Evolutionary conservation across 139 green algal genomes (phyloP).

Genomic region (Micractinium conductrix): DNA sequence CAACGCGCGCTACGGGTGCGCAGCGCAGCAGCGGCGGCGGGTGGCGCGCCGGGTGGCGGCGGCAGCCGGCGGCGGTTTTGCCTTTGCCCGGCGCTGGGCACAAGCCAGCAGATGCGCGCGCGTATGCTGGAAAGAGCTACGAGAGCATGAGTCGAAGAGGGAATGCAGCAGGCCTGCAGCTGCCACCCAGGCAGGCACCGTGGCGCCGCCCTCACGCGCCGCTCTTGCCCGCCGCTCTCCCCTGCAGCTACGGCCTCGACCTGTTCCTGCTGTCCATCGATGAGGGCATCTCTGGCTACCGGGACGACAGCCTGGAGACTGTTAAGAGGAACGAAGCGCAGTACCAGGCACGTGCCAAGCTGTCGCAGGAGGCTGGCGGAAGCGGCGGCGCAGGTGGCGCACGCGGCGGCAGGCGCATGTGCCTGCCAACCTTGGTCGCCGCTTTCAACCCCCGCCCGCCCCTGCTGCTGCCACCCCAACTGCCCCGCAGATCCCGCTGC

Average conservation of each 20-base stretch:
- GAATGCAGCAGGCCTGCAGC: too few relatives aligned
- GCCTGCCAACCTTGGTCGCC: background rate
- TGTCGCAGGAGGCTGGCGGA: background rate
- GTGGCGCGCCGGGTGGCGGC: too few relatives aligned
- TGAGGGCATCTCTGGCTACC: slow-evolving; percentile 96
- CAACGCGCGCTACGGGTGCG: slow-evolving; percentile 84
- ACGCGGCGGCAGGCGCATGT: too few relatives aligned
- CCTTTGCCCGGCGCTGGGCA: too few relatives aligned
- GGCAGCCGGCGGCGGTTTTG: too few relatives aligned
- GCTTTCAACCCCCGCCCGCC: background rate
- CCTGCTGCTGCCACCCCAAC: background rate
- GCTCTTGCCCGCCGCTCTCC: background rate
- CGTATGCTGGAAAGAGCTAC: too few relatives aligned
- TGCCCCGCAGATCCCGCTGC: slow-evolving; percentile 75
- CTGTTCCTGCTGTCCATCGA: slow-evolving; percentile 97
- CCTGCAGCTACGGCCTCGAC: slow-evolving; percentile 90
- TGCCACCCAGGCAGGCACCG: too few relatives aligned
- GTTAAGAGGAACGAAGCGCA: slow-evolving; percentile 94
- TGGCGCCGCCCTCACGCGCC: too few relatives aligned
- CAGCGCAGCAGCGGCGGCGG: too few relatives aligned
- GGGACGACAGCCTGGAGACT: slow-evolving; percentile 96
- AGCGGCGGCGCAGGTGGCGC: background rate
- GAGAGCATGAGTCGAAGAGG: too few relatives aligned
- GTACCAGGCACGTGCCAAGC: slow-evolving; percentile 48
- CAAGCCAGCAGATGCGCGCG: too few relatives aligned